These are phyloP conservation scores for Dujonia santamariae DNA, from an alignment of 1,139 yeast genomes.

Conservation along the genomic window DNA sequence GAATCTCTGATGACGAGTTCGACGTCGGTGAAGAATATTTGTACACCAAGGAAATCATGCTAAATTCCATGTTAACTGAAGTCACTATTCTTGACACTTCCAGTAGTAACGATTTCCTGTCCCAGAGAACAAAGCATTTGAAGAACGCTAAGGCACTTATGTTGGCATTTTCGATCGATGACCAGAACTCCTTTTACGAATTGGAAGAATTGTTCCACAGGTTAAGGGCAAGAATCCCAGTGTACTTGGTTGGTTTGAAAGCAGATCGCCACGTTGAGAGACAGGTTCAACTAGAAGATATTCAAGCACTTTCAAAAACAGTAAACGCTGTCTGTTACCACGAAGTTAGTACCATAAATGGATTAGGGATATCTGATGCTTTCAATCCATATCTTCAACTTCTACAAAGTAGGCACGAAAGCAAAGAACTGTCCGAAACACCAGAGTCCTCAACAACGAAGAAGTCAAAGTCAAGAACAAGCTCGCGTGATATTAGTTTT, in stretches of 20 bases:
- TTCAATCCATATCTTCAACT: too few relatives aligned
- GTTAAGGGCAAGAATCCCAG: conserved; percentile 21
- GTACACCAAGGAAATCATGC: conserved; percentile 20
- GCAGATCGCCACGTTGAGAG: conserved; percentile 24
- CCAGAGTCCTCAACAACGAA: too few relatives aligned
- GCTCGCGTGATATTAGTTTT: too few relatives aligned
- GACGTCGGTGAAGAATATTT: conserved; percentile 28
- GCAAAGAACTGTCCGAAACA: too few relatives aligned
- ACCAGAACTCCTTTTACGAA: conserved; percentile 24
- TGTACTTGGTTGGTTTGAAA: conserved; percentile 32
- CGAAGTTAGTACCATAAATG: conserved; percentile 29
- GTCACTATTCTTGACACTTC: conserved; percentile 28
- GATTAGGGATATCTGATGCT: too few relatives aligned
- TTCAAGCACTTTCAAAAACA: conserved; percentile 21
- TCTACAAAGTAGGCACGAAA: too few relatives aligned
- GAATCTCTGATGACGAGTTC: conserved; percentile 15
- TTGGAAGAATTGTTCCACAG: conserved; percentile 26
- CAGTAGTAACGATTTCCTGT: conserved; percentile 25
- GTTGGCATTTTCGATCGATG: conserved; percentile 29
- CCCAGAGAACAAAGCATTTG: conserved; percentile 26
- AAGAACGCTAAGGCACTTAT: conserved; percentile 28
- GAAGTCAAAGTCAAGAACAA: too few relatives aligned
- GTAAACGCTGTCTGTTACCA: conserved; percentile 26
- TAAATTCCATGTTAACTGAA: conserved; percentile 14
- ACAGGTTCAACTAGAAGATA: conserved; percentile 29